A percentile compares a stretch with the other conserved stretches of the same genome.
These are phyloP conservation scores for Ajuga chamaepitys DNA, from an alignment of 257 asterid species.

Conservation along the genomic window DNA sequence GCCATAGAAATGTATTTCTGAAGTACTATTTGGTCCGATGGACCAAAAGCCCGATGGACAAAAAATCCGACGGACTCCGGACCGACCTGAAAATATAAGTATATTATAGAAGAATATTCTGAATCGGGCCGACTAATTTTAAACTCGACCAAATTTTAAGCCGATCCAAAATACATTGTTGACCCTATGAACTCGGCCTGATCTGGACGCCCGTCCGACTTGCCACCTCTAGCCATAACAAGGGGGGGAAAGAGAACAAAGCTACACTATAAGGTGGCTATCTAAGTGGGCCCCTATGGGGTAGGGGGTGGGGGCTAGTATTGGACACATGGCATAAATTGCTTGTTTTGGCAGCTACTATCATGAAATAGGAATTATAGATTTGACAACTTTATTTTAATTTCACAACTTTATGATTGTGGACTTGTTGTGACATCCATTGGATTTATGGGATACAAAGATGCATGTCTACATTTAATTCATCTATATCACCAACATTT, in stretches of 20 bases:
- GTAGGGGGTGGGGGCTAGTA: neutral
- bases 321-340: conserved; percentile 30
- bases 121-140: too few relatives aligned
- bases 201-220: too few relatives aligned
- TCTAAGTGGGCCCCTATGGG: conserved; percentile 13
- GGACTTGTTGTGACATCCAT: conserved; percentile 3
- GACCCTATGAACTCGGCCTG: too few relatives aligned
- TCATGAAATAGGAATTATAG: conserved; percentile 22
- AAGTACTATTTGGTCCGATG: too few relatives aligned
- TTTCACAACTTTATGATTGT: conserved; percentile 6
- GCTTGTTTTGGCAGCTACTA: conserved; percentile 33
- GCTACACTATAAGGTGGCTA: neutral
- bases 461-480: conserved; percentile 7
- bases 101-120: too few relatives aligned
- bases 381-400: conserved; percentile 11
- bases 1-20: too few relatives aligned
- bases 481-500: neutral
- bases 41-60: too few relatives aligned
- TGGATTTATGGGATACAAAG: conserved; percentile 9
- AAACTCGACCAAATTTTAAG: too few relatives aligned
- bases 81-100: too few relatives aligned
- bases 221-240: too few relatives aligned
- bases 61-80: too few relatives aligned
- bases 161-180: too few relatives aligned
- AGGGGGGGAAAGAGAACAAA: neutral